phyloP scores from a whole-genome alignment of 2,329 filamentous ascomycete genomes.

The Penicillium aurantiogriseum region DNA sequence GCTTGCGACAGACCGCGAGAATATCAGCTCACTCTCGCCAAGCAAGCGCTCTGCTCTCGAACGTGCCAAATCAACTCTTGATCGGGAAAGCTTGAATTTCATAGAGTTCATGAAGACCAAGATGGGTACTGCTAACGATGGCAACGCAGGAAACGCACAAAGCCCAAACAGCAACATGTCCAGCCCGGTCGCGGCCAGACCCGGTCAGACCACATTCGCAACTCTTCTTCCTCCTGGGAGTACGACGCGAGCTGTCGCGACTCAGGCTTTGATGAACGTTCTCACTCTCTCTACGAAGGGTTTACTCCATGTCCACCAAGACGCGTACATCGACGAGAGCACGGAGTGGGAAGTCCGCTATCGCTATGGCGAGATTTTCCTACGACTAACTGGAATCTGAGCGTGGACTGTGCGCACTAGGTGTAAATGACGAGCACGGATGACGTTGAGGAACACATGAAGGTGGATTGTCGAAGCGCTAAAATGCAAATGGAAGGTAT shows the following conservation, averaged over 20 bases:
- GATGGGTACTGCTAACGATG: slow-evolving; percentile 30
- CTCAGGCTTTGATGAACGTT: slow-evolving; percentile 74
- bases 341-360: slow-evolving; percentile 20
- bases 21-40: slow-evolving; percentile 45
- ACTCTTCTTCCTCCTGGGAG: slow-evolving; percentile 61
- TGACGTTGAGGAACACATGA: neutral
- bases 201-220: slow-evolving; percentile 59
- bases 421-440: neutral
- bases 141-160: neutral
- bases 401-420: neutral
- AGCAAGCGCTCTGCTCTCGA: slow-evolving; percentile 3
- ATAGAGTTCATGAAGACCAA: slow-evolving; percentile 56
- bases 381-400: slow-evolving; percentile 21
- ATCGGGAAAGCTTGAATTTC: slow-evolving; percentile 62
- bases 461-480: neutral
- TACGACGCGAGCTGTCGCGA: slow-evolving; percentile 61
- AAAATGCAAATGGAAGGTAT: neutral
- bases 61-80: slow-evolving; percentile 47
- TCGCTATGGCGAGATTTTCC: slow-evolving; percentile 31
- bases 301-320: slow-evolving; percentile 62
- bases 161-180: neutral
- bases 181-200: neutral
- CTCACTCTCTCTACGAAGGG: slow-evolving; percentile 68
- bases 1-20: slow-evolving; percentile 26
- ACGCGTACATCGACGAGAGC: slow-evolving; percentile 39